A percentile compares a stretch with the other conserved stretches of the same genome.
Evolutionary conservation across 306 rosid genomes (phyloP).

Genomic region (Inga oerstediana): DNA sequence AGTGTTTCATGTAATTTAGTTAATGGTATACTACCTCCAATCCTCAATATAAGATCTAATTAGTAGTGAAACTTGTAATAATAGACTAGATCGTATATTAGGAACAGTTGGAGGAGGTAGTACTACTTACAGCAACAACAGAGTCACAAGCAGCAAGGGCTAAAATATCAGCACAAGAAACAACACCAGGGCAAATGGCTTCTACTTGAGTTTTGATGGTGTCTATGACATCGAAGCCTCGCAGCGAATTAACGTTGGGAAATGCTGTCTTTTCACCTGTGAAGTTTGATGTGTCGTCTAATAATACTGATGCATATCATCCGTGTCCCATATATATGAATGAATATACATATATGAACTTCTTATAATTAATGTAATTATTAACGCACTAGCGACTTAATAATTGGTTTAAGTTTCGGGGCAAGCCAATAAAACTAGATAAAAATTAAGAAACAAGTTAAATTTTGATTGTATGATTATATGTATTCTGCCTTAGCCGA

Average conservation of each 20-base stretch:
- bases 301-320: slow-evolving; percentile 63
- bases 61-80: too few species aligned
- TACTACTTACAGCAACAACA: slow-evolving; percentile 47
- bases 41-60: too few species aligned
- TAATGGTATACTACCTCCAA: too few species aligned
- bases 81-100: too few species aligned
- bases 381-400: too few species aligned
- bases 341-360: background rate
- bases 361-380: background rate
- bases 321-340: slow-evolving; percentile 38
- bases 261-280: slow-evolving; percentile 60
- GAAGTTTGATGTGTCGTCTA: slow-evolving; percentile 58
- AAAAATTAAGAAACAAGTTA: too few species aligned
- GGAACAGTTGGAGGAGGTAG: too few species aligned
- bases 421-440: too few species aligned
- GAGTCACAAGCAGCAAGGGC: slow-evolving; percentile 67
- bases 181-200: slow-evolving; percentile 39
- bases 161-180: slow-evolving; percentile 66
- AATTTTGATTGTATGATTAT: too few species aligned
- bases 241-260: slow-evolving; percentile 50
- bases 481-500: too few species aligned
- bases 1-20: too few species aligned
- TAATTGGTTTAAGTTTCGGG: too few species aligned
- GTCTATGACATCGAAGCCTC: slow-evolving; percentile 62
- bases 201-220: slow-evolving; percentile 50